phyloP scores from a whole-genome alignment of 306 rosid species.

The Macrotyloma uniflorum region DNA sequence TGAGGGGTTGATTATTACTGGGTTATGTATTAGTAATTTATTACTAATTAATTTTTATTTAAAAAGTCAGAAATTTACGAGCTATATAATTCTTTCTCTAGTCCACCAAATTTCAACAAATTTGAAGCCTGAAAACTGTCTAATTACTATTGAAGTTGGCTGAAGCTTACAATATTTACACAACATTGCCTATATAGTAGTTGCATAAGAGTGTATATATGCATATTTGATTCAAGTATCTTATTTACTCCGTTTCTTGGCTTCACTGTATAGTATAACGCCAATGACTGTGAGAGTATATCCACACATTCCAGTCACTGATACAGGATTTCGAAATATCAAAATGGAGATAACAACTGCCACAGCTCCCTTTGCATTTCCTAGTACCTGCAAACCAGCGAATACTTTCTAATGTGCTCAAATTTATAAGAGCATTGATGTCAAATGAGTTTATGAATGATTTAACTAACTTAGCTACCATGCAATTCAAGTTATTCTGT shows the following conservation, averaged over 20 bases:
- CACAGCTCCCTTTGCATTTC: conserved; percentile 75
- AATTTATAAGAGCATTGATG: too few species aligned
- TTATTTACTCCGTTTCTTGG: conserved; percentile 49
- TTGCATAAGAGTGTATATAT: neutral
- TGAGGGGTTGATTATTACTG: too few species aligned
- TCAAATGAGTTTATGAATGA: neutral
- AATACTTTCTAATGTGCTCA: too few species aligned
- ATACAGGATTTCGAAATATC: conserved; percentile 65
- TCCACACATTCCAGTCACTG: conserved; percentile 66
- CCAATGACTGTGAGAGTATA: conserved; percentile 66
- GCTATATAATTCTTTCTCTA: too few species aligned
- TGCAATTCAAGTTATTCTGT: neutral
- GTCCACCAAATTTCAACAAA: neutral
- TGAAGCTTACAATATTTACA: neutral
- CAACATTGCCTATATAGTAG: too few species aligned
- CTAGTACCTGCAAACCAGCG: conserved; percentile 74
- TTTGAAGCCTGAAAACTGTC: neutral
- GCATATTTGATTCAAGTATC: too few species aligned
- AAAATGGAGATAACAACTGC: conserved; percentile 70
- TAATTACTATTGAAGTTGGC: neutral
- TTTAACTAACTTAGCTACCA: neutral
- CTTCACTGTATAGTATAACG: conserved; percentile 64
- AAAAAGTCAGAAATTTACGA: too few species aligned
- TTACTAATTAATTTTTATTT: too few species aligned
- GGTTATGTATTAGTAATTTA: too few species aligned